A percentile compares a stretch with the other conserved stretches of the same genome.
Conservation (phyloP, 345 rosid species). For the Litchi chinensis region DNA sequence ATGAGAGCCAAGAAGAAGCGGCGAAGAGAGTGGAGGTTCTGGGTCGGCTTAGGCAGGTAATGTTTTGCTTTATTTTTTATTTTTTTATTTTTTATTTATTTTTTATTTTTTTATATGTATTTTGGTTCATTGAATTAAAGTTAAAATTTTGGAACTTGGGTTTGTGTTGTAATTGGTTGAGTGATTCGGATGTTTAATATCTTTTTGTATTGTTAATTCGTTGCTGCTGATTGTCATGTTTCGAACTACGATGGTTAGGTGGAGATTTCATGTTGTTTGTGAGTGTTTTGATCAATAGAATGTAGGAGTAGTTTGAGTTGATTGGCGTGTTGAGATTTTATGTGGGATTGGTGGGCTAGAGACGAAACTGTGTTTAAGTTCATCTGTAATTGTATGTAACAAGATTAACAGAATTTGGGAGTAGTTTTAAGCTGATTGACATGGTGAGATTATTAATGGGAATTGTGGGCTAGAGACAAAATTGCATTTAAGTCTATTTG, state of each 20-base stretch:
- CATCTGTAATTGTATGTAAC: too few species aligned
- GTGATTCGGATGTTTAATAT: neutral
- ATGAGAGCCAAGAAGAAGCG: constrained; percentile 64
- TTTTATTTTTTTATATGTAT: neutral
- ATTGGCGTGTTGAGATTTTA: too few species aligned
- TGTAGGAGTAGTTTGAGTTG: too few species aligned
- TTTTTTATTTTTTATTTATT: neutral
- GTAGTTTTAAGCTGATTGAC: neutral
- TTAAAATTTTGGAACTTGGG: neutral
- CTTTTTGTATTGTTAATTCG: neutral
- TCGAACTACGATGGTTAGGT: neutral
- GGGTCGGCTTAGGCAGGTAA: constrained; percentile 50
- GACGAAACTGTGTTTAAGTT: too few species aligned
- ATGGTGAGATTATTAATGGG: neutral
- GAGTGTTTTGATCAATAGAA: neutral
- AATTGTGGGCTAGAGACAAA: neutral
- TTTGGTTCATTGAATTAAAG: neutral
- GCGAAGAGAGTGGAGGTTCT: constrained; percentile 55
- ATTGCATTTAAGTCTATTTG: neutral
- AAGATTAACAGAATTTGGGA: neutral
- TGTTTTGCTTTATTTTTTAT: neutral
- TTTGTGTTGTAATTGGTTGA: neutral
- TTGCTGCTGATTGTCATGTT: neutral
- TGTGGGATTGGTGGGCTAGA: too few species aligned
- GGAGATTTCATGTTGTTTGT: neutral